Evolutionary conservation across 331 rosid genomes (phyloP).

Genomic region (Ulmus americana): DNA sequence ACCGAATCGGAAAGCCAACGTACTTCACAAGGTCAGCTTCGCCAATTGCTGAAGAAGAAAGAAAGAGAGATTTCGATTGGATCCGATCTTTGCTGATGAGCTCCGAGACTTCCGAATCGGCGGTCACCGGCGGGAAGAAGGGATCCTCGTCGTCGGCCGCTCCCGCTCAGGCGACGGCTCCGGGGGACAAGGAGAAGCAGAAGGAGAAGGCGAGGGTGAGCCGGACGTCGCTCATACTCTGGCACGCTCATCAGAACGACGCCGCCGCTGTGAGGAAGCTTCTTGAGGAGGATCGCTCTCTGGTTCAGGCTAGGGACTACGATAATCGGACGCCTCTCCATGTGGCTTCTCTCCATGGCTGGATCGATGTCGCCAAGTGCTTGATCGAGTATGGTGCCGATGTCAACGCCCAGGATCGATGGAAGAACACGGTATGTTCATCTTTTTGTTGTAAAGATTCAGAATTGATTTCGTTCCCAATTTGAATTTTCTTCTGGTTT

Average conservation of each 20-base stretch:
- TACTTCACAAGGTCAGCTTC: background rate
- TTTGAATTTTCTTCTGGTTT: background rate
- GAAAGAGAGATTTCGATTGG: background rate
- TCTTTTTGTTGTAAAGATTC: too few relatives aligned
- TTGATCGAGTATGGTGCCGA: constrained; percentile 79
- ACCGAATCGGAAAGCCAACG: too few relatives aligned
- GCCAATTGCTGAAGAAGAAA: background rate
- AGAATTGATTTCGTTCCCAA: too few relatives aligned
- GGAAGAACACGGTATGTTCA: constrained; percentile 78
- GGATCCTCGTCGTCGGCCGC: constrained; percentile 19
- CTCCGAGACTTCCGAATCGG: constrained; percentile 37
- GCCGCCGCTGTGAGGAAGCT: constrained; percentile 78
- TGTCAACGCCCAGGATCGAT: constrained; percentile 98
- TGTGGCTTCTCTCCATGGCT: constrained; percentile 87
- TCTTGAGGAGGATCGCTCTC: constrained; percentile 77
- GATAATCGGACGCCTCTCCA: constrained; percentile 96
- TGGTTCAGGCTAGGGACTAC: constrained; percentile 78
- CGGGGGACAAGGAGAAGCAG: constrained; percentile 40
- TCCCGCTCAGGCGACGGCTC: constrained; percentile 1
- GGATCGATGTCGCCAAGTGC: constrained; percentile 83
- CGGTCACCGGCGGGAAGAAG: constrained; percentile 17
- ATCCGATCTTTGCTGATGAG: constrained; percentile 42
- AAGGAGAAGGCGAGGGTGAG: constrained; percentile 87
- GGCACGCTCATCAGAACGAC: constrained; percentile 99
- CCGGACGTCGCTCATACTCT: constrained; percentile 75